Evolutionary conservation across 129 eudicot genomes (phyloP), one percentile per base, ranked within the genome.

Genomic region (Centaurea solstitialis): DNA sequence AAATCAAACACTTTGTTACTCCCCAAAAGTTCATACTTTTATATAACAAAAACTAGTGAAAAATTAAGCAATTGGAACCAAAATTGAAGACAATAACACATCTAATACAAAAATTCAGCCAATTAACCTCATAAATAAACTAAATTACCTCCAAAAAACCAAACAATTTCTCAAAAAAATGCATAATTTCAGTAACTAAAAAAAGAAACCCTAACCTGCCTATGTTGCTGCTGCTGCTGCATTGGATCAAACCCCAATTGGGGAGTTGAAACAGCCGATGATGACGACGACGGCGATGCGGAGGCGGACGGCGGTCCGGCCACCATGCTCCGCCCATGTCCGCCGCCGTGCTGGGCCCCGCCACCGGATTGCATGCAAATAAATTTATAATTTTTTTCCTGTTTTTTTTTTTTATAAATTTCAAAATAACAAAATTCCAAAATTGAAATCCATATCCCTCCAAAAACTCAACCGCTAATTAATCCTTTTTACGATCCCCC

Each of bases 211-310:
- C 94, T 83, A 86, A 93, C 98, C 98, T 94, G 97, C 65, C 98
- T 88, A 47, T 89, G 94, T 83, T 90, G 85, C 18, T 75, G 90
- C 28, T 85, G 89, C 28, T 88, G 89, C 85, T 75, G 79, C 83
- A 85, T 85, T 72, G 89, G 92, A 65, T 89, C 87, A 77, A 91
- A 71, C 59, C 78, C 97, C 74, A 90, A 80, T 23, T 90, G 91
- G 15, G 91, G 90, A 6, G 90, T 74, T 4, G 96, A 85, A 26
- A 86, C 92, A 4, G 97, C 91, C 37, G 96, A 91, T 2, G 98
- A 91, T 4, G 98, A 93, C 1, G 98, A 93, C 22, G 98, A 79
- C 81, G 98, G 94, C 30, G 98, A 91, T 22, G 92, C 93, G 23
- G 98, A 88, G 70, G 96, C 86, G 24, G 98, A 90, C 73, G 91